Evolutionary conservation across 1,284 basidiomycete genomes (phyloP).

Genomic region (Stereum hirsutum): DNA sequence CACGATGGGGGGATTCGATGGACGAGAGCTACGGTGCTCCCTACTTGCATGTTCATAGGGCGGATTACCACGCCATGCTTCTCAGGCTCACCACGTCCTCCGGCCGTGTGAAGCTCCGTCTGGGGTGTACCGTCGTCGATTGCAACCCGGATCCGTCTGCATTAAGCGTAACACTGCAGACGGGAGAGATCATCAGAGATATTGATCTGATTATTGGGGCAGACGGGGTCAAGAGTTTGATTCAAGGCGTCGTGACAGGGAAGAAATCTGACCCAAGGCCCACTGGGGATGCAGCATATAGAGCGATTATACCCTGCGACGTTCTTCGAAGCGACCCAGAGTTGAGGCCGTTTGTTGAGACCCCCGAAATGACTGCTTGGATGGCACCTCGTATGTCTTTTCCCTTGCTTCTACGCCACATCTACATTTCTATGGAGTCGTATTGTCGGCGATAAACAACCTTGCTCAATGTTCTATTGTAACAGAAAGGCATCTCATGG

Average conservation of each 20-base stretch:
- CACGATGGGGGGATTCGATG: conserved; percentile 28
- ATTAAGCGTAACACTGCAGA: conserved; percentile 25
- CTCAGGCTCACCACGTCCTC: conserved; percentile 39
- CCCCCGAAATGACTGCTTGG: conserved; percentile 33
- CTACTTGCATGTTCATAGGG: conserved; percentile 46
- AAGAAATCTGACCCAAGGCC: conserved; percentile 22
- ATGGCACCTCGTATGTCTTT: conserved; percentile 34
- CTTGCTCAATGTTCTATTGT: no score
- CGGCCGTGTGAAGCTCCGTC: conserved; percentile 35
- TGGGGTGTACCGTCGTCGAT: conserved; percentile 31
- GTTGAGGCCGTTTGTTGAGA: conserved; percentile 28
- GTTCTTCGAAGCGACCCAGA: conserved; percentile 40
- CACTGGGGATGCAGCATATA: conserved; percentile 45
- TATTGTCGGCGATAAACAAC: no score
- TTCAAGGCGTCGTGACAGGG: conserved; percentile 36
- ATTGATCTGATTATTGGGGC: conserved; percentile 34
- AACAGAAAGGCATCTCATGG: conserved; percentile 32
- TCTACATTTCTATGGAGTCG: no score
- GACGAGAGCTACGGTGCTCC: conserved; percentile 30
- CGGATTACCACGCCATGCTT: conserved; percentile 36
- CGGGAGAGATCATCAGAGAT: conserved; percentile 24
- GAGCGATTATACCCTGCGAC: conserved; percentile 37
- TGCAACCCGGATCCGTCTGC: conserved; percentile 27
- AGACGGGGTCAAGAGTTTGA: conserved; percentile 40
- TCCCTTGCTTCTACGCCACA: no score